Conservation (phyloP, 2,329 filamentous ascomycete genomes). For the Alternaria sp. region DNA sequence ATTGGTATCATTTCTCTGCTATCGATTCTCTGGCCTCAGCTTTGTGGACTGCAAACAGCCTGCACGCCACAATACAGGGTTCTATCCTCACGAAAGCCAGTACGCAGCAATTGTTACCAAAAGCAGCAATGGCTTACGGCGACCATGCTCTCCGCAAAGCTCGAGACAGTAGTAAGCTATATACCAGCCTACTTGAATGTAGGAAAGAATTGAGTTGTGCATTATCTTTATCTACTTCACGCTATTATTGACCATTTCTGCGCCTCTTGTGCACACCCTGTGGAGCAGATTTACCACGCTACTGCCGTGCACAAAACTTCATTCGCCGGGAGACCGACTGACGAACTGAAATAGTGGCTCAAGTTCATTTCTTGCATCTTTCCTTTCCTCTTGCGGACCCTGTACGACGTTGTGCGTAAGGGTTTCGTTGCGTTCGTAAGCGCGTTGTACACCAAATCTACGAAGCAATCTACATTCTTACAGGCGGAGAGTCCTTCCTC, state of each 20-base stretch:
- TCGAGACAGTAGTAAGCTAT: not conserved
- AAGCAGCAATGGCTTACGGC: not conserved
- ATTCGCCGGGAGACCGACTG: not conserved
- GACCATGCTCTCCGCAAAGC: not conserved
- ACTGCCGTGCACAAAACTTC: not conserved
- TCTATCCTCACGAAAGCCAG: not conserved
- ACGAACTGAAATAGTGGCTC: not conserved
- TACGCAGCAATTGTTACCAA: not conserved
- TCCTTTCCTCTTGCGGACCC: not conserved
- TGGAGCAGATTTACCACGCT: not conserved
- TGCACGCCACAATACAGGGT: not conserved
- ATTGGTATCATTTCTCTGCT: conserved; percentile 11
- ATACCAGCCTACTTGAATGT: not conserved
- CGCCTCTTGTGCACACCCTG: not conserved
- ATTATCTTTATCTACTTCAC: not conserved
- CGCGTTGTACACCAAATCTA: conserved; percentile 1
- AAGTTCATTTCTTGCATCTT: not conserved
- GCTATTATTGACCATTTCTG: not conserved
- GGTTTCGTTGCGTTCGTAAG: conserved; percentile 3
- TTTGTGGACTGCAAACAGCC: not conserved
- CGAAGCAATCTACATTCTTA: not conserved
- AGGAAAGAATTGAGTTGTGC: not conserved
- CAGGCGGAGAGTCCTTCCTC: not conserved
- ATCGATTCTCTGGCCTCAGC: not conserved
- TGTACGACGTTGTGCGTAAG: conserved; percentile 3